phyloP scores from a whole-genome alignment of 257 asterid species.

The Scutellaria minor region DNA sequence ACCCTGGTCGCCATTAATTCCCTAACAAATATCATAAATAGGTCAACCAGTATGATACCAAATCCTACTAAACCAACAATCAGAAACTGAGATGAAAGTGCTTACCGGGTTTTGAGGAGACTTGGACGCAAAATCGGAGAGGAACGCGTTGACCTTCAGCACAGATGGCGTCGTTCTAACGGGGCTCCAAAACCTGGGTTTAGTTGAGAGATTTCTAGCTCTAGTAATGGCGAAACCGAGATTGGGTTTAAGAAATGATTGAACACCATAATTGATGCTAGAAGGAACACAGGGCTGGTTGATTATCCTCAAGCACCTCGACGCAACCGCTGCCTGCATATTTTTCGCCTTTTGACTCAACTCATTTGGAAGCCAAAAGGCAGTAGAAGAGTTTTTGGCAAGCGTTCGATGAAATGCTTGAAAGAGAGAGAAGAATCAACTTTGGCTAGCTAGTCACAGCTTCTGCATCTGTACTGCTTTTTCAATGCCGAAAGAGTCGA shows the following conservation, averaged over 20 bases:
- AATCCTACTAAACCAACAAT: constrained; percentile 10
- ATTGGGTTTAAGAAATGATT: constrained; percentile 33
- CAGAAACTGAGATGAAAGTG: background rate
- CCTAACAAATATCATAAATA: constrained; percentile 19
- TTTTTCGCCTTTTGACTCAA: constrained; percentile 28
- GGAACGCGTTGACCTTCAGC: constrained; percentile 63
- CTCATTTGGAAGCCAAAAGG: constrained; percentile 36
- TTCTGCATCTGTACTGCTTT: constrained; percentile 3
- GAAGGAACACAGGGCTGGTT: constrained; percentile 35
- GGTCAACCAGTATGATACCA: background rate
- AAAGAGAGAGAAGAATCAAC: constrained; percentile 21
- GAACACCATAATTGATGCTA: constrained; percentile 34
- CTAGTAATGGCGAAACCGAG: constrained; percentile 40
- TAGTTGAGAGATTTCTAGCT: constrained; percentile 46
- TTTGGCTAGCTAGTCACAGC: background rate
- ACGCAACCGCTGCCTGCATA: constrained; percentile 51
- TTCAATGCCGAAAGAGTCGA: constrained; percentile 1
- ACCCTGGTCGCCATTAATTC: constrained; percentile 43
- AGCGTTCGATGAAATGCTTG: constrained; percentile 41
- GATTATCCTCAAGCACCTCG: constrained; percentile 55
- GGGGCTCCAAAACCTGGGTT: constrained; percentile 51
- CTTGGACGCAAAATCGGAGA: constrained; percentile 64
- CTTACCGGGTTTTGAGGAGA: constrained; percentile 57
- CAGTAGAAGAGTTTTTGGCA: constrained; percentile 13
- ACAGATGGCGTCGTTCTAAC: constrained; percentile 47